Evolutionary conservation across 2,329 filamentous ascomycete species (phyloP), one percentile per base, ranked within the genome.

Genomic region (Talaromyces sp.): DNA sequence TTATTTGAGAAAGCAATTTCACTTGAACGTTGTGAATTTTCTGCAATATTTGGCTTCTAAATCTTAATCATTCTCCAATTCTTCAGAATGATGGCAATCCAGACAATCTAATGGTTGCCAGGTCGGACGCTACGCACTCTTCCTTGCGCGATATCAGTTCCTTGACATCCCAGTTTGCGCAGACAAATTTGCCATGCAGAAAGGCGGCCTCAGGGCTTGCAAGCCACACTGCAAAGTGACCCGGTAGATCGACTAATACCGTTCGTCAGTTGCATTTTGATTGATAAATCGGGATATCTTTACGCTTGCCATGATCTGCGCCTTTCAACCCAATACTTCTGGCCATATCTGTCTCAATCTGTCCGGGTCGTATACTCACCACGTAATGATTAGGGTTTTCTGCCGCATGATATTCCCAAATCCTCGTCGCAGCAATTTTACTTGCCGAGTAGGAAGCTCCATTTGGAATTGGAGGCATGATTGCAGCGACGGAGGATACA

Each of bases 211-310:
- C 19, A 41, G 58, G 43, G 16, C 31, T 47, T n/a, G 45, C 43
- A 22, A 47, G 41, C 58, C 58, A 60, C 31, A 61, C 58, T 22
- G 45, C 31, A 19, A 50, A 61, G 16, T 61, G 59, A n/a, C 45
- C 47, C 2, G 45, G 41, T 11, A 61, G 43, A 37, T 56, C 11
- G 8, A 14, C 50, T 37, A 19, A 19, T 3, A 8, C 10, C 31
- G 10, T 37, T n/a, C 31, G 11, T 56, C 6, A 56, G 33, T 37
- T 35, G 1, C 31, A 1, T 11, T 35, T 48, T 13, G 13, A 8
- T 8, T 37, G 35, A 37, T 13, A 37, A 37, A 37, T 37, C 35
- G 7, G 35, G 35, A 37, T 37, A 37, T 37, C 9, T 37, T 37
- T 13, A 37, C 11, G 35, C 35, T 22, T 37, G 37, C 50, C 33